These are phyloP conservation scores for Entomortierella lignicola DNA, from an alignment of 192 early-diverging fungal species.

Conservation along the genomic window DNA sequence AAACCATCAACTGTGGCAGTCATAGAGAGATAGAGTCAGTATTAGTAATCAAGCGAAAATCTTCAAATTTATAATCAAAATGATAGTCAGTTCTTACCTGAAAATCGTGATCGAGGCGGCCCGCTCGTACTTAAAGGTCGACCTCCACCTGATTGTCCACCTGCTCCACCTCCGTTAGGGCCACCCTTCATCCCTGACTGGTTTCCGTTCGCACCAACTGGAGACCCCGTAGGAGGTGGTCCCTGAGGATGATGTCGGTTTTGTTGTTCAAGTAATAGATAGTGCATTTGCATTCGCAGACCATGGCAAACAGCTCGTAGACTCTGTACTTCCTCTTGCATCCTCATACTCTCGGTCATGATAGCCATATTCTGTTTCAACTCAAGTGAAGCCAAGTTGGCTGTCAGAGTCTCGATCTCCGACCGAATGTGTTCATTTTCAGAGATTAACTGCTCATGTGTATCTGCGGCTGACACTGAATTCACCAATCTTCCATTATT, in stretches of 20 bases:
- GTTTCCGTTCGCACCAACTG: conserved; percentile 20
- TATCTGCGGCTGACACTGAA: conserved; percentile 14
- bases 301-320: conserved; percentile 72
- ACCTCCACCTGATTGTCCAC: not conserved
- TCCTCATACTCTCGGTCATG: conserved; percentile 70
- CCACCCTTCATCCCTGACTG: conserved; percentile 17
- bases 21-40: not conserved
- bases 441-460: conserved; percentile 58
- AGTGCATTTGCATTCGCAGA: conserved; percentile 77
- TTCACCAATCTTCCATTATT: not conserved
- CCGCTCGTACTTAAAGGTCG: conserved; percentile 30
- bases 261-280: conserved; percentile 64
- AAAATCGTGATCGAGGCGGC: conserved; percentile 24
- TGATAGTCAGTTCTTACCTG: conserved; percentile 28
- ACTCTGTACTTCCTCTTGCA: conserved; percentile 78
- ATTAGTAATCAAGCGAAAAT: not conserved
- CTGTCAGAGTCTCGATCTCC: conserved; percentile 68
- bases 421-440: conserved; percentile 64
- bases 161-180: not conserved
- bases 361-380: conserved; percentile 77
- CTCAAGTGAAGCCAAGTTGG: conserved; percentile 67
- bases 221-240: conserved; percentile 34
- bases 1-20: conserved; percentile 13
- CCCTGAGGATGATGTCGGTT: conserved; percentile 20
- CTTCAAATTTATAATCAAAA: not conserved